Conservation (phyloP, 2,329 filamentous ascomycete species). For the Niveomyces coronatus region DNA sequence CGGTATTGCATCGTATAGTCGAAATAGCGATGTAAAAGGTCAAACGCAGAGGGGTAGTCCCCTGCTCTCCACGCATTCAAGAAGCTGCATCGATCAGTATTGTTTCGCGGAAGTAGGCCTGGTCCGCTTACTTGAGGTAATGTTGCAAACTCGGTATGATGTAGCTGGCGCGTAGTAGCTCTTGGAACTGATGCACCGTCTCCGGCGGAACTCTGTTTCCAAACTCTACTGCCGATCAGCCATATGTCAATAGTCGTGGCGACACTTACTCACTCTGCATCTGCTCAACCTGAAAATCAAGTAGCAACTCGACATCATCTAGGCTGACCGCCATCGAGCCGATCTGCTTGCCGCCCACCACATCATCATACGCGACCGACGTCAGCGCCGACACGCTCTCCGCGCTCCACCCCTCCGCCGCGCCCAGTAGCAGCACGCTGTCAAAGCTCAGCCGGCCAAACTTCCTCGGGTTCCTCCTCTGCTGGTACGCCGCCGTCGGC, state of each 20-base stretch:
- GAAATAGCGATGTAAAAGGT: slow-evolving; percentile 88
- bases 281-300: slow-evolving; percentile 82
- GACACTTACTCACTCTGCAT: slow-evolving; percentile 56
- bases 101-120: neutral
- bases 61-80: slow-evolving; percentile 87
- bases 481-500: slow-evolving; percentile 57
- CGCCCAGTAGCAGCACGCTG: slow-evolving; percentile 39
- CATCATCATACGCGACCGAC: slow-evolving; percentile 41
- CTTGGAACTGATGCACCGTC: slow-evolving; percentile 60
- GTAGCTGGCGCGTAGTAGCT: slow-evolving; percentile 55
- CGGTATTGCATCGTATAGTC: slow-evolving; percentile 87
- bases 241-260: neutral
- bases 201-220: slow-evolving; percentile 68
- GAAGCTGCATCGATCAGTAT: slow-evolving; percentile 44
- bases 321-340: slow-evolving; percentile 50
- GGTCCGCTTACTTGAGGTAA: slow-evolving; percentile 58
- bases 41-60: slow-evolving; percentile 82
- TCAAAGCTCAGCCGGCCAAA: slow-evolving; percentile 49
- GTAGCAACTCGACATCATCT: slow-evolving; percentile 67
- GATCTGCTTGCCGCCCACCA: slow-evolving; percentile 33
- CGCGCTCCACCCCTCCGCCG: slow-evolving; percentile 38
- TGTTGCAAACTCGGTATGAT: slow-evolving; percentile 64
- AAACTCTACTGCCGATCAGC: slow-evolving; percentile 40
- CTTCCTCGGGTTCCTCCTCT: slow-evolving; percentile 50
- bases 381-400: slow-evolving; percentile 35